phyloP scores from a whole-genome alignment of 305 asterid genomes.

The Solanum hybrid region DNA sequence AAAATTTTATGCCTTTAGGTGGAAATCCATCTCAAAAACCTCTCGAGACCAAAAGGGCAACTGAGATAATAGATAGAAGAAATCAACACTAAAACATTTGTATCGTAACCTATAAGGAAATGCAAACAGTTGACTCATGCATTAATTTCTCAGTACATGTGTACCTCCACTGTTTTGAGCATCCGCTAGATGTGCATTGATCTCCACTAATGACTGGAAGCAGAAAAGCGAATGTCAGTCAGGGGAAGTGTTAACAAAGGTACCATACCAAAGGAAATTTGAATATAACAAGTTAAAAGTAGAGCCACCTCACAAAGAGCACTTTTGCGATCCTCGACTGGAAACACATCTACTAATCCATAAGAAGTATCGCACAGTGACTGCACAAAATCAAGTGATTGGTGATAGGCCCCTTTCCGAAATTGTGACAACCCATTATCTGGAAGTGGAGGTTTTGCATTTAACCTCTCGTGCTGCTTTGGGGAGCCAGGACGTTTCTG shows the following conservation, averaged over 20 bases:
- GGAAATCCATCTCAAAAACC: neutral
- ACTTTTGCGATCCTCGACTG: slow-evolving; percentile 83
- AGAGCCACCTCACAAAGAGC: slow-evolving; percentile 82
- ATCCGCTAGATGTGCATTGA: slow-evolving; percentile 60
- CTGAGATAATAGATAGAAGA: neutral
- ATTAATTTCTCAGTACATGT: neutral
- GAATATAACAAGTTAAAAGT: slow-evolving; percentile 11
- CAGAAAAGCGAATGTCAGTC: slow-evolving; percentile 22
- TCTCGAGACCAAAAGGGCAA: neutral
- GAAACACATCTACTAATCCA: slow-evolving; percentile 93
- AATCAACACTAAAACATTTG: neutral
- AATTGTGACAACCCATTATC: slow-evolving; percentile 60
- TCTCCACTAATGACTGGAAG: slow-evolving; percentile 85
- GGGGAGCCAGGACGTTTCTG: slow-evolving; percentile 84
- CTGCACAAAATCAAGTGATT: slow-evolving; percentile 92
- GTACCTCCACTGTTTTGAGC: slow-evolving; percentile 89
- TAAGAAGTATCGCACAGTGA: slow-evolving; percentile 87
- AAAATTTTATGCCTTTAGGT: neutral
- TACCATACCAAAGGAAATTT: slow-evolving; percentile 2
- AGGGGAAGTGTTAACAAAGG: slow-evolving; percentile 10
- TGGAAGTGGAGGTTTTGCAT: slow-evolving; percentile 91
- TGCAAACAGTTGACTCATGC: neutral
- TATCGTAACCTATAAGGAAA: neutral
- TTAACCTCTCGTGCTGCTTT: slow-evolving; percentile 53
- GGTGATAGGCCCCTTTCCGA: slow-evolving; percentile 92